Conservation (phyloP, 2,329 filamentous ascomycete species). For the Ceratocystiopsis brevicomis region DNA sequence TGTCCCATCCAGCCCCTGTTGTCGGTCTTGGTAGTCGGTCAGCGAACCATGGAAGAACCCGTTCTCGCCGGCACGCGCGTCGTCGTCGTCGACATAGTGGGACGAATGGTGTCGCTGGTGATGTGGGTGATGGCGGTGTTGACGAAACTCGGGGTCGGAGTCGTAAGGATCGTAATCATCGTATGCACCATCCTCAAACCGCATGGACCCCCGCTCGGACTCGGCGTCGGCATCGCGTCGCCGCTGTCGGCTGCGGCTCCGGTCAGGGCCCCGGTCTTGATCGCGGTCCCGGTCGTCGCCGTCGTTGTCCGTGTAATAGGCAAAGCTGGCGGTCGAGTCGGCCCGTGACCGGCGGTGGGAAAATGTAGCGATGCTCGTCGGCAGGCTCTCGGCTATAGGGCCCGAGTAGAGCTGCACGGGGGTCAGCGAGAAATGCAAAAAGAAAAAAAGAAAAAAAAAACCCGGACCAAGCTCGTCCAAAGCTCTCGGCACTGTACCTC, state of each 20-base stretch:
- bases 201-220: no score
- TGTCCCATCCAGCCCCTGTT: no score
- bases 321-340: constrained; percentile 75
- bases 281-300: constrained; percentile 20
- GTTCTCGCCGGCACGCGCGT: no score
- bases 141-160: no score
- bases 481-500: constrained; percentile 37
- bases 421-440: background rate
- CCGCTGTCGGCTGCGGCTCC: no score
- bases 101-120: no score
- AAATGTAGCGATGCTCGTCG: constrained; percentile 83
- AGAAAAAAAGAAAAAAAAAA: background rate
- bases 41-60: no score
- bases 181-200: constrained; percentile 11
- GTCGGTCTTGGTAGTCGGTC: no score
- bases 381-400: constrained; percentile 87
- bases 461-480: background rate
- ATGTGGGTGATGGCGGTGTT: no score
- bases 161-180: no score
- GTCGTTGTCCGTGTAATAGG: constrained; percentile 62
- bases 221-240: no score
- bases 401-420: constrained; percentile 55
- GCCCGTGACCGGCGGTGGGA: constrained; percentile 63
- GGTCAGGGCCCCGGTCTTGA: constrained; percentile 9
- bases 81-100: no score